phyloP scores from a whole-genome alignment of 768 basidiomycete species.

The Scleroderma citrinum region DNA sequence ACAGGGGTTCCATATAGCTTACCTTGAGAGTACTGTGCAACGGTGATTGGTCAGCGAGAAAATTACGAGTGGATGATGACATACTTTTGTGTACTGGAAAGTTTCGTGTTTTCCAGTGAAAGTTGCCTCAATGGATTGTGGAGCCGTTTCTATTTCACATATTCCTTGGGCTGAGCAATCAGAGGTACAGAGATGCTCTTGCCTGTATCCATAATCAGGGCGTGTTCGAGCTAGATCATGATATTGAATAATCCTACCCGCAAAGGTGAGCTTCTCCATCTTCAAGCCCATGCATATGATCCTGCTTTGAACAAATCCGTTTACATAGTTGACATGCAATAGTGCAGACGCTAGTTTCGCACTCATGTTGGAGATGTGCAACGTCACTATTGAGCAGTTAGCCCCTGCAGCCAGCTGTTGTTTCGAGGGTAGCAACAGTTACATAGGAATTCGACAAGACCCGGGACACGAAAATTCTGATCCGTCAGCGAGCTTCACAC shows the following conservation, averaged over 20 bases:
- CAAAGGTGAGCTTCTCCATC: constrained; percentile 44
- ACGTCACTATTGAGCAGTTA: constrained; percentile 32
- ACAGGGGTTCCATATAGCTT: neutral
- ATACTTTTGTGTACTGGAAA: constrained; percentile 59
- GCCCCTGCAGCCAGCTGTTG: too few relatives aligned
- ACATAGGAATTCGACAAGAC: constrained; percentile 40
- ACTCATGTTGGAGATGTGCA: constrained; percentile 42
- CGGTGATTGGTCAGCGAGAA: neutral
- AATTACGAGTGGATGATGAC: neutral
- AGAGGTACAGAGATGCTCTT: constrained; percentile 40
- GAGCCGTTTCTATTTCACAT: constrained; percentile 52
- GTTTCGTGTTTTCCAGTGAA: constrained; percentile 55
- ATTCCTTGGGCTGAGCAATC: constrained; percentile 43
- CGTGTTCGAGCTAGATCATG: neutral
- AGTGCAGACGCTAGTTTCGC: constrained; percentile 48
- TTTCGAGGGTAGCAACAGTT: neutral
- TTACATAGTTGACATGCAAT: constrained; percentile 50
- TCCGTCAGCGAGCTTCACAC: constrained; percentile 20
- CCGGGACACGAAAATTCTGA: constrained; percentile 35
- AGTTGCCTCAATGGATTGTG: constrained; percentile 53
- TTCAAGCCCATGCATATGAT: constrained; percentile 51
- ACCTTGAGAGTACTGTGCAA: constrained; percentile 43
- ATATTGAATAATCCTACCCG: constrained; percentile 47
- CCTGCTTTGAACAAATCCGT: constrained; percentile 37
- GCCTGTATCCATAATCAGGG: constrained; percentile 26